phyloP scores from a whole-genome alignment of 192 early-diverging fungal species.

The Backusella macrospora region DNA sequence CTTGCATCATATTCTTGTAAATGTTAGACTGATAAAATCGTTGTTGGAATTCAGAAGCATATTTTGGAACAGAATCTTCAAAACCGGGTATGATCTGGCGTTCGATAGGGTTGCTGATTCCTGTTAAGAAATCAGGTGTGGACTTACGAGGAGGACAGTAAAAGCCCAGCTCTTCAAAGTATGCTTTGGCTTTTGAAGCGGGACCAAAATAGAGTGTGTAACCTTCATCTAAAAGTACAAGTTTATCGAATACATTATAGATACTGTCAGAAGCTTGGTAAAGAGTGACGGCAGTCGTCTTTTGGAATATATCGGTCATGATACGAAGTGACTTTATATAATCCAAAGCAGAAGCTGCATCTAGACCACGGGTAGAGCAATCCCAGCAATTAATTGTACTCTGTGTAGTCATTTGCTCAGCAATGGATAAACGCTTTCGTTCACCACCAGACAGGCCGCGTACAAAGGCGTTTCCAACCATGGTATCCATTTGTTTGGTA shows the following conservation, averaged over 20 bases:
- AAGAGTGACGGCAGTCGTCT: constrained; percentile 58
- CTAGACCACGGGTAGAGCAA: constrained; percentile 72
- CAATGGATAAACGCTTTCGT: constrained; percentile 77
- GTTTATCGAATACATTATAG: constrained; percentile 71
- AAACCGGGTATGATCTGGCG: constrained; percentile 54
- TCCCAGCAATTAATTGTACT: constrained; percentile 65
- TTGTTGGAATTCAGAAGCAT: constrained; percentile 66
- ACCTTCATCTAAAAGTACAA: constrained; percentile 68
- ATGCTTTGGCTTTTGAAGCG: constrained; percentile 54
- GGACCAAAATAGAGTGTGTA: constrained; percentile 73
- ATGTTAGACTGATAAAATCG: constrained; percentile 50
- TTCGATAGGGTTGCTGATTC: constrained; percentile 65
- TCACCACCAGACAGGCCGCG: constrained; percentile 80
- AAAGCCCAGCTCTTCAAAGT: constrained; percentile 67
- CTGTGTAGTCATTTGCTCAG: constrained; percentile 71
- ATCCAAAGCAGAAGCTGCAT: constrained; percentile 85
- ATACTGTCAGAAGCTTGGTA: constrained; percentile 79
- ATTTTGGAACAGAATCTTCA: constrained; percentile 56
- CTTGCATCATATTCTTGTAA: constrained; percentile 36
- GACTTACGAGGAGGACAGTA: constrained; percentile 67
- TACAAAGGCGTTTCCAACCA: constrained; percentile 75
- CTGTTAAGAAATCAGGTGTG: constrained; percentile 72
- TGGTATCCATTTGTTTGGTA: constrained; percentile 68
- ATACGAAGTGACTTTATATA: constrained; percentile 75
- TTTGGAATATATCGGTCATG: constrained; percentile 68